Evolutionary conservation across 129 eudicot species (phyloP).

Genomic region (Solidago caesia): DNA sequence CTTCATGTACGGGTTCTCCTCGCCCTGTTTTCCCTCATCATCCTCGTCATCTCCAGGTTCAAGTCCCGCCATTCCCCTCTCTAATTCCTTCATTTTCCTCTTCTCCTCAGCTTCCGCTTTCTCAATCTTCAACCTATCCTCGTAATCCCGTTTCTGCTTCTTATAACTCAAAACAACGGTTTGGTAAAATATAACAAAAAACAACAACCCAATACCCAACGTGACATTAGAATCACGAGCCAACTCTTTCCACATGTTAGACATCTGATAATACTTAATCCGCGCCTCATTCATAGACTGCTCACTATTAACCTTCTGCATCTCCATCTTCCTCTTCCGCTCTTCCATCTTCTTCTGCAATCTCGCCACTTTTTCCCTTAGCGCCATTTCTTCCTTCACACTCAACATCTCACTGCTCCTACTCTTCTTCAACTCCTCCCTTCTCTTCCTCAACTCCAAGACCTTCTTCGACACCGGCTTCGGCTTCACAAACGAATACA

Average conservation of each 20-base stretch:
- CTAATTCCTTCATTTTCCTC: conserved; percentile 68
- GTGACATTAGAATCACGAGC: conserved; percentile 51
- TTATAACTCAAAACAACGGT: conserved; percentile 71
- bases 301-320: conserved; percentile 42
- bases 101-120: conserved; percentile 84
- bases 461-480: conserved; percentile 71
- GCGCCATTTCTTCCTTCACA: conserved; percentile 38
- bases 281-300: conserved; percentile 41
- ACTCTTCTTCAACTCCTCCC: conserved; percentile 58
- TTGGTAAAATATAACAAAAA: conserved; percentile 66
- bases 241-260: conserved; percentile 45
- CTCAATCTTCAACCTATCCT: conserved; percentile 82
- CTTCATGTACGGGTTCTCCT: conserved; percentile 69
- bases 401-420: conserved; percentile 40
- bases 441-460: conserved; percentile 62
- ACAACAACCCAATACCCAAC: conserved; percentile 48
- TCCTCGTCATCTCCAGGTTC: conserved; percentile 48
- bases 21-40: conserved; percentile 61
- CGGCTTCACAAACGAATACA: conserved; percentile 50
- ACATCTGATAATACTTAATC: conserved; percentile 27
- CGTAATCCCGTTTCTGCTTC: conserved; percentile 79
- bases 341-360: conserved; percentile 61
- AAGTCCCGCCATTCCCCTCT: conserved; percentile 58
- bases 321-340: conserved; percentile 52
- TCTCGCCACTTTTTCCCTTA: conserved; percentile 54